Base-by-base conservation (phyloP, 352 stramenopile species). In the Pythium coloratum region DNA sequence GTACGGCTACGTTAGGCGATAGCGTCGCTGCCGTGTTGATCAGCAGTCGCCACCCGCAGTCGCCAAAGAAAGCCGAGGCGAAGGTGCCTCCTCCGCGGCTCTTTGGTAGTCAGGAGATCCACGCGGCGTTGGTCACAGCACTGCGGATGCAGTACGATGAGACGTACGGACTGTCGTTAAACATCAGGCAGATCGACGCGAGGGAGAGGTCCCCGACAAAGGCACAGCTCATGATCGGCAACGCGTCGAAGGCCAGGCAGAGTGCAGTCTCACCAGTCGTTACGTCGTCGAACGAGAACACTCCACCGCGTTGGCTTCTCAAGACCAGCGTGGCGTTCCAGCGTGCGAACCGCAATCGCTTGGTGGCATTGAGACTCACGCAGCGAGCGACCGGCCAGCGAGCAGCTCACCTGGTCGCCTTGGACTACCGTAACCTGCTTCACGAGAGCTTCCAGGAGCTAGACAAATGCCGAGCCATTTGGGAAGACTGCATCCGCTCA, bases 121-220 rank as follows among this genome's bases (percentile, higher is more conserved):
- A 82, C 20, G 81, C 78, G 18, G 80, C 80, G 0, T 53, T 92
- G 38, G n/a, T 89, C 1, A 71, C 85, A 9, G 77, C 73, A 32
- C 60, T 92, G 14, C 73, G 82, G 24, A 67, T 77, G 8, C 81
- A 89, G 64, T 84, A 80, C 20, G 79, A 91, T 55, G 80, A 89
- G 53, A 91, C 82, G 4, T 91, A 88, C 62, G 82, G 82, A 0
- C 56, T 86, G 18, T 81, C 81, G 26, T 75, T 75, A 1, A 67
- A 34, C 33, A 70, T 77, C 4, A 76, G 77, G 14, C 61, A 46
- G 28, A 32, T 83, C 2, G 64, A 56, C 13, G 66, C 55, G 13
- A 63, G 32, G 12, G 42, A 24, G 10, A 18, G 56, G 32, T 76
- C 60, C 12, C 64, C 64, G 9, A 38, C 33, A 9, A 64, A 66